These are phyloP conservation scores for Collybia sordida DNA, from an alignment of 768 basidiomycete genomes.

Conservation along the genomic window DNA sequence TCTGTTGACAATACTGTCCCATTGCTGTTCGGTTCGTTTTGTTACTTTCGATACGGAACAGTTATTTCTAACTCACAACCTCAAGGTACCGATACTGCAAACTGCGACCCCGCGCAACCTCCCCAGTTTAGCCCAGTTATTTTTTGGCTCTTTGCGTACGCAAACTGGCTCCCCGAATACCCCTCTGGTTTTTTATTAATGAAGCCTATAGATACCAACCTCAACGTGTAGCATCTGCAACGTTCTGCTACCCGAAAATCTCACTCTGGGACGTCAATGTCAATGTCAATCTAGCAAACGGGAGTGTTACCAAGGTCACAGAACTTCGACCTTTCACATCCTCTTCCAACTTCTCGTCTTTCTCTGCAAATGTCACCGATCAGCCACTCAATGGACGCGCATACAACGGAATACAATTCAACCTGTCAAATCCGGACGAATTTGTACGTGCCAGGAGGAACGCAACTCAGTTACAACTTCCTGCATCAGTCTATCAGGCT, in stretches of 20 bases:
- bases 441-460: slow-evolving; percentile 37
- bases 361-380: slow-evolving; percentile 45
- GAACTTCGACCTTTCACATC: slow-evolving; percentile 37
- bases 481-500: slow-evolving; percentile 50
- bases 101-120: slow-evolving; percentile 23
- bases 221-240: slow-evolving; percentile 36
- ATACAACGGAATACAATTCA: slow-evolving; percentile 57
- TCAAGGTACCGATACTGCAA: slow-evolving; percentile 28
- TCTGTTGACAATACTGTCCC: slow-evolving; percentile 35
- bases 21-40: slow-evolving; percentile 40
- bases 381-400: slow-evolving; percentile 41
- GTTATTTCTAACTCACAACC: background rate
- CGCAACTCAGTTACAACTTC: slow-evolving; percentile 47
- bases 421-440: slow-evolving; percentile 37
- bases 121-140: slow-evolving; percentile 48
- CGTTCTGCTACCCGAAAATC: slow-evolving; percentile 46
- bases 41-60: background rate
- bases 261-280: slow-evolving; percentile 45
- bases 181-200: background rate
- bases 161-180: slow-evolving; percentile 2
- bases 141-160: slow-evolving; percentile 57
- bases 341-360: slow-evolving; percentile 37
- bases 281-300: slow-evolving; percentile 42
- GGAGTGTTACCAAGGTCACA: slow-evolving; percentile 40
- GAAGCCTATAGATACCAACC: slow-evolving; percentile 30